Conservation (phyloP, 371 early-diverging fungal genomes). For the Mortierella sp. region DNA sequence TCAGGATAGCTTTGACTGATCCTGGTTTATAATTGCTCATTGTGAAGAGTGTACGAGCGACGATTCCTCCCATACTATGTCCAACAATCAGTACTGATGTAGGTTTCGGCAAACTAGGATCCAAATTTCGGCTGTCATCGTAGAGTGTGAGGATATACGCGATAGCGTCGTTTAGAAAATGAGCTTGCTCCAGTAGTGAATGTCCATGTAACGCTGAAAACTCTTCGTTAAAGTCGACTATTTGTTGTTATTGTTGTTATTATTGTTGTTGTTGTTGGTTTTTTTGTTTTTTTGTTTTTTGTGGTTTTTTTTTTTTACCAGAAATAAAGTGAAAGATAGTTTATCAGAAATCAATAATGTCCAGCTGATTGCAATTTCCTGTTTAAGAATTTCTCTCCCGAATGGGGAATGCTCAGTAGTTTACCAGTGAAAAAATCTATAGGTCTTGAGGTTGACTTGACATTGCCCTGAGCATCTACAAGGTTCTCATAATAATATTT, state of each 20-base stretch:
- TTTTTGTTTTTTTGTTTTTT: no score
- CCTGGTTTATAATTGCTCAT: slow-evolving; percentile 80
- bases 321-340: no score
- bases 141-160: slow-evolving; percentile 84
- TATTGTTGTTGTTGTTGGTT: no score
- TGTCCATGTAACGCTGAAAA: slow-evolving; percentile 90
- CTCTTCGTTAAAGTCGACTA: slow-evolving; percentile 94
- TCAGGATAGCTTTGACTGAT: slow-evolving; percentile 87
- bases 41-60: slow-evolving; percentile 86
- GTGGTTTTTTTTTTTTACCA: no score
- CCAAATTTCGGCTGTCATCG: slow-evolving; percentile 33
- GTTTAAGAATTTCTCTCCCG: neutral
- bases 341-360: neutral
- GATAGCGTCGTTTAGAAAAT: slow-evolving; percentile 90
- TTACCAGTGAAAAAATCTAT: slow-evolving; percentile 92
- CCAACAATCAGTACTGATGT: slow-evolving; percentile 86
- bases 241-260: no score
- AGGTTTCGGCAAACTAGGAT: slow-evolving; percentile 62
- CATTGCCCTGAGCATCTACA: slow-evolving; percentile 45
- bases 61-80: slow-evolving; percentile 98
- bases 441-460: slow-evolving; percentile 58
- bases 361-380: neutral
- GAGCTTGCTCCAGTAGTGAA: slow-evolving; percentile 89
- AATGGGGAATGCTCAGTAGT: neutral
- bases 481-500: slow-evolving; percentile 70